Evolutionary conservation across 164 flowering plant genomes (phyloP), one percentile per base, ranked within the genome.

Genomic region (Chloranthus sessilifolius): DNA sequence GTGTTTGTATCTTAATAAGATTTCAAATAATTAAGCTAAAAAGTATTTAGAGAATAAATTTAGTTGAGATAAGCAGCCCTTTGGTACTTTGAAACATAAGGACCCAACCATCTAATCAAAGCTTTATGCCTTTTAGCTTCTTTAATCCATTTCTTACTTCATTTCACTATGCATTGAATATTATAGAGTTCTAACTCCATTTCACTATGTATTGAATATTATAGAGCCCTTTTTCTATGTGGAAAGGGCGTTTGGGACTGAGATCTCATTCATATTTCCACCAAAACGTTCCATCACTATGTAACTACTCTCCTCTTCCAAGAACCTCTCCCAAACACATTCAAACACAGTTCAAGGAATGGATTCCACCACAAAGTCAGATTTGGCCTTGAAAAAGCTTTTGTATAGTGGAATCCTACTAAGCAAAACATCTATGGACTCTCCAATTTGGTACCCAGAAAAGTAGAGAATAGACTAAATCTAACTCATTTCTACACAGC

Each of bases 51-150:
- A n/a, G n/a, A n/a, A n/a, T n/a, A n/a, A n/a, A n/a, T n/a, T n/a
- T 41, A 53, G 50, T 61, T 61, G 49, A 61, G 34, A 48, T 53
- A 60, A 9, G 58, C 58, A n/a, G 38, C 53, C 34, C 64, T 60
- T 16, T 58, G 64, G 14, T 21, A 38, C 24, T 46, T 53, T 23
- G 64, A 60, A 11, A 60, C 64, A 38, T 37, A 53, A 2, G 52
- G 53, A 11, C 23, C 28, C 64, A 60, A 25, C 47, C 47, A 47
- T 16, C 46, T 53, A 6, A 60, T 38, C 58, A 47, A 60, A 22
- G 23, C 47, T 2, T 58, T 48, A 9, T 53, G 27, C 31, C 14
- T 52, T 19, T 27, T 45, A 22, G 30, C 47, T 11, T 19, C 5
- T 35, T 23, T 15, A 21, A 14, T 28, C 5, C n/a, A n/a, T 50